Conservation (phyloP, 129 eudicot genomes). For the Flaveria robusta region DNA sequence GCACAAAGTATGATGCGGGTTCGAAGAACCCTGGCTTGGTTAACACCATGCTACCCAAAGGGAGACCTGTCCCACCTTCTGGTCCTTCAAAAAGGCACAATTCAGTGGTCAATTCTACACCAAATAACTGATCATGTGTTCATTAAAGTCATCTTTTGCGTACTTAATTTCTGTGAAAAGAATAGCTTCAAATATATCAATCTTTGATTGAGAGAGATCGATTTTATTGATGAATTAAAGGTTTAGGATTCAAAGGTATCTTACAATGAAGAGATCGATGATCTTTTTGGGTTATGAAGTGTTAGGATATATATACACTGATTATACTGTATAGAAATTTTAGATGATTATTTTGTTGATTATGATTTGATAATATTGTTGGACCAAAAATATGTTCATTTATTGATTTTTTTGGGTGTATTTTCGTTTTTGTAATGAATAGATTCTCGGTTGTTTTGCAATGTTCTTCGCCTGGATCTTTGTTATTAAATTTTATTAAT, state of each 20-base stretch:
- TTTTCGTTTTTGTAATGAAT: conserved; percentile 5
- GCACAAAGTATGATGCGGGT: conserved; percentile 18
- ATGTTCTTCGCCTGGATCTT: not conserved
- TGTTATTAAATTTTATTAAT: not conserved
- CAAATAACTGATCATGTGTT: conserved; percentile 13
- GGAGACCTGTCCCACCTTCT: conserved; percentile 59
- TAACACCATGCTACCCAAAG: conserved; percentile 53
- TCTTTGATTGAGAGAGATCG: not conserved
- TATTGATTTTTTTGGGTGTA: conserved; percentile 1
- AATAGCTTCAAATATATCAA: not conserved
- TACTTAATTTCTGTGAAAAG: not conserved
- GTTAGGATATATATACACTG: not conserved
- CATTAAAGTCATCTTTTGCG: not conserved
- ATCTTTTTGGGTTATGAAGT: conserved; percentile 5
- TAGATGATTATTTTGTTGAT: conserved; percentile 18
- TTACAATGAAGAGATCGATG: not conserved
- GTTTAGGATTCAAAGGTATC: conserved; percentile 13
- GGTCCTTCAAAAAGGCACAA: conserved; percentile 86
- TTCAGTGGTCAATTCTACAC: conserved; percentile 36
- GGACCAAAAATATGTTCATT: conserved; percentile 14
- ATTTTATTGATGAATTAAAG: conserved; percentile 33
- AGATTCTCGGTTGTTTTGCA: not conserved
- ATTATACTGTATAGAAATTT: conserved; percentile 29
- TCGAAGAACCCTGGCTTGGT: conserved; percentile 27
- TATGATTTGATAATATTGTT: conserved; percentile 16